phyloP scores from a whole-genome alignment of 306 rosid genomes.

The Quercus glauca region DNA sequence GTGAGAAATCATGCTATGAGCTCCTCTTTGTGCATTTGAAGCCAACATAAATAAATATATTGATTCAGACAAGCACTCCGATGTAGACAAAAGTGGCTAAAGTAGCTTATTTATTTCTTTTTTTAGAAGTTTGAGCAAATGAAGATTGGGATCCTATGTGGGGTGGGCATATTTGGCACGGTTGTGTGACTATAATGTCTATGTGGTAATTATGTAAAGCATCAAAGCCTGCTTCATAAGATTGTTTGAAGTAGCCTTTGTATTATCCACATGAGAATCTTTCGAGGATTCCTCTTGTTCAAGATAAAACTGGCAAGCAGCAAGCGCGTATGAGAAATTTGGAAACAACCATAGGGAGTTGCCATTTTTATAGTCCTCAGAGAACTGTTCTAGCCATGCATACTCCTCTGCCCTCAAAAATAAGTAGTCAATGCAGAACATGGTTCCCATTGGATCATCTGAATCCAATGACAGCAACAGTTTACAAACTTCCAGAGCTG shows the following conservation, averaged over 20 bases:
- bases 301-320: constrained; percentile 72
- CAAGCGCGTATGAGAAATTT: constrained; percentile 86
- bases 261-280: constrained; percentile 27
- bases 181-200: not conserved
- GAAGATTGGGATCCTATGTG: not conserved
- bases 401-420: constrained; percentile 85
- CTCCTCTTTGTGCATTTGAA: not conserved
- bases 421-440: constrained; percentile 85
- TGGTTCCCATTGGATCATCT: constrained; percentile 91
- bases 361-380: constrained; percentile 77
- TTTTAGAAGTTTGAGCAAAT: not conserved
- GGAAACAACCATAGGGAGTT: constrained; percentile 87
- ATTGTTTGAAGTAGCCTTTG: constrained; percentile 63
- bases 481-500: constrained; percentile 95
- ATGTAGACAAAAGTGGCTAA: not conserved
- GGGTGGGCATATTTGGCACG: not conserved
- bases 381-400: constrained; percentile 82
- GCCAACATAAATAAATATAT: not conserved
- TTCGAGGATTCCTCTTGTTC: constrained; percentile 51
- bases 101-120: not conserved
- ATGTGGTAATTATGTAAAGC: constrained; percentile 41
- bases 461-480: constrained; percentile 81
- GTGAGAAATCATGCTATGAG: not conserved
- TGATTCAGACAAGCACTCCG: not conserved
- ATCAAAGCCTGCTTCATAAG: constrained; percentile 95